phyloP scores from a whole-genome alignment of 2,329 filamentous ascomycete species.

The Cadophora sp. region DNA sequence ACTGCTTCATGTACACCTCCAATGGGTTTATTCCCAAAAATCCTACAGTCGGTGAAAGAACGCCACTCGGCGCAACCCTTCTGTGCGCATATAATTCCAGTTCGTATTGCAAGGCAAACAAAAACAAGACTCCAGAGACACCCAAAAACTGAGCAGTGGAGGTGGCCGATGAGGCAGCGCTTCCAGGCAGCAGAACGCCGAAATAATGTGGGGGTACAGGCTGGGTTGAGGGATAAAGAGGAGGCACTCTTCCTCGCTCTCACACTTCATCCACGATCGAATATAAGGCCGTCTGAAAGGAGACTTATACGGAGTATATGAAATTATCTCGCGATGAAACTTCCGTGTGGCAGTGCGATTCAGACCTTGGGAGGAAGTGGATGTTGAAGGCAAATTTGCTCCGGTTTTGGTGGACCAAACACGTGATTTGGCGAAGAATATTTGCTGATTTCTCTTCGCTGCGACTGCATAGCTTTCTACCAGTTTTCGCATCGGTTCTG shows the following conservation, averaged over 20 bases:
- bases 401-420: not conserved
- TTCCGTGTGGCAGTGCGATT: not conserved
- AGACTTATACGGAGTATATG: not conserved
- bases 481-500: not conserved
- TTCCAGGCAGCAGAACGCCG: slow-evolving; percentile 6
- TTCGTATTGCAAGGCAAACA: not conserved
- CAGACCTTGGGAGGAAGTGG: not conserved
- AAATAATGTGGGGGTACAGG: slow-evolving; percentile 1
- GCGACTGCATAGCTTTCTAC: not conserved
- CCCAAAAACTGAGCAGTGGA: not conserved
- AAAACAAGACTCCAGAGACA: not conserved
- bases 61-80: not conserved
- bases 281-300: not conserved
- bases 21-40: not conserved
- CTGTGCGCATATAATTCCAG: not conserved
- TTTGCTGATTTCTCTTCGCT: not conserved
- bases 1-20: not conserved
- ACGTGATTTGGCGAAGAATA: not conserved
- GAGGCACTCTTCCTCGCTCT: not conserved
- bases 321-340: not conserved
- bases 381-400: not conserved
- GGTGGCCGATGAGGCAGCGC: not conserved
- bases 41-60: not conserved
- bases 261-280: not conserved
- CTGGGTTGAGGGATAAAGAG: slow-evolving; percentile 7